Evolutionary conservation across 2,329 filamentous ascomycete genomes (phyloP).

Genomic region (Sporothrix protearum): DNA sequence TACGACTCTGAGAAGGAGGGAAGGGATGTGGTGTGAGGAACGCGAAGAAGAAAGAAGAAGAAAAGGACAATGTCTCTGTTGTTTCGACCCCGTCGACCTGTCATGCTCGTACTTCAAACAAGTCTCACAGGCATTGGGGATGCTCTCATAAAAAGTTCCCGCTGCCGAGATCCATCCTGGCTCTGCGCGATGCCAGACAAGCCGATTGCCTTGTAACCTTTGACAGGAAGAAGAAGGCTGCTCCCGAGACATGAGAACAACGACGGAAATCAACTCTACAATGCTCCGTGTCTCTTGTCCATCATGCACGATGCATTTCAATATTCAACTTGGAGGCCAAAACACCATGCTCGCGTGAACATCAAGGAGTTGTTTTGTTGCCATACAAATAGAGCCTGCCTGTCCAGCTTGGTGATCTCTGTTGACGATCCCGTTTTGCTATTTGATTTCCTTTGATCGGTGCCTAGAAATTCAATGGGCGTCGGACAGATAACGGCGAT

Average conservation of each 20-base stretch:
- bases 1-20: not conserved
- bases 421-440: not conserved
- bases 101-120: not conserved
- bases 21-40: not conserved
- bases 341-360: not conserved
- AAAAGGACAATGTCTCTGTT: not conserved
- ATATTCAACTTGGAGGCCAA: not conserved
- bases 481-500: not conserved
- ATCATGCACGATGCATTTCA: not conserved
- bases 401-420: no score
- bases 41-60: no score
- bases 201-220: not conserved
- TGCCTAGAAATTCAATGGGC: not conserved
- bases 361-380: not conserved
- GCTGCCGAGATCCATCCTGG: not conserved
- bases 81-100: not conserved
- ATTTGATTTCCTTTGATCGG: not conserved
- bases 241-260: not conserved
- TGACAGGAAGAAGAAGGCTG: not conserved
- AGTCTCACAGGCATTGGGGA: not conserved
- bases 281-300: not conserved
- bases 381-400: no score
- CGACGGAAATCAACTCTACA: not conserved
- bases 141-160: not conserved
- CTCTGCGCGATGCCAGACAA: not conserved